A percentile compares a stretch with the other conserved stretches of the same genome.
phyloP scores from a whole-genome alignment of 192 early-diverging fungal genomes.

The Spizellomyces punctatus region DNA sequence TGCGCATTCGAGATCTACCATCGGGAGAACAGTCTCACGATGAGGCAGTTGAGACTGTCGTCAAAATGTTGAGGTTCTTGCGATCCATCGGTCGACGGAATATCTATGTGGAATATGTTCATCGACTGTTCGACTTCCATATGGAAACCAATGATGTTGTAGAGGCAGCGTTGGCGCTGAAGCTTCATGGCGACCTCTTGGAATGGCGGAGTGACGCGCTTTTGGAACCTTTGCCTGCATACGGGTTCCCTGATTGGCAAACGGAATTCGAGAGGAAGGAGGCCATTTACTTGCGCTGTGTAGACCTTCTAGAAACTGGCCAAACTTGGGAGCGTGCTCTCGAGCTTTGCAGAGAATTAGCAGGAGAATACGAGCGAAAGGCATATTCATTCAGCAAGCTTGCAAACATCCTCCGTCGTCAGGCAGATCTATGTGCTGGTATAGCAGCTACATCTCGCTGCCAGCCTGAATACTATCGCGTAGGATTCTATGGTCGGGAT shows the following conservation, averaged over 20 bases:
- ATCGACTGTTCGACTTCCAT: conserved; percentile 63
- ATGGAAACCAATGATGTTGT: conserved; percentile 53
- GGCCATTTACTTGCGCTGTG: conserved; percentile 56
- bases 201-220: conserved; percentile 59
- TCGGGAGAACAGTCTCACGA: conserved; percentile 57
- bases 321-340: conserved; percentile 75
- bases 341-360: conserved; percentile 65
- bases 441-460: conserved; percentile 46
- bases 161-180: conserved; percentile 70
- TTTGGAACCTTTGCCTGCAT: conserved; percentile 52
- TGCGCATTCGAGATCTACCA: conserved; percentile 58
- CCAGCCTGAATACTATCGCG: conserved; percentile 66
- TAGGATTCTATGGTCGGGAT: conserved; percentile 70
- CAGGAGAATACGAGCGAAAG: conserved; percentile 56
- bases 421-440: conserved; percentile 56
- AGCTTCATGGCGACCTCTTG: conserved; percentile 68
- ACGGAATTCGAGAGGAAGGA: conserved; percentile 67
- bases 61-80: conserved; percentile 70
- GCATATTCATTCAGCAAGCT: conserved; percentile 57
- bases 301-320: conserved; percentile 65
- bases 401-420: conserved; percentile 54
- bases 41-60: conserved; percentile 60
- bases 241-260: conserved; percentile 50
- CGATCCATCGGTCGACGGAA: conserved; percentile 57
- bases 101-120: conserved; percentile 71